phyloP scores from a whole-genome alignment of 306 rosid genomes.

The Ormosia semicastrata region DNA sequence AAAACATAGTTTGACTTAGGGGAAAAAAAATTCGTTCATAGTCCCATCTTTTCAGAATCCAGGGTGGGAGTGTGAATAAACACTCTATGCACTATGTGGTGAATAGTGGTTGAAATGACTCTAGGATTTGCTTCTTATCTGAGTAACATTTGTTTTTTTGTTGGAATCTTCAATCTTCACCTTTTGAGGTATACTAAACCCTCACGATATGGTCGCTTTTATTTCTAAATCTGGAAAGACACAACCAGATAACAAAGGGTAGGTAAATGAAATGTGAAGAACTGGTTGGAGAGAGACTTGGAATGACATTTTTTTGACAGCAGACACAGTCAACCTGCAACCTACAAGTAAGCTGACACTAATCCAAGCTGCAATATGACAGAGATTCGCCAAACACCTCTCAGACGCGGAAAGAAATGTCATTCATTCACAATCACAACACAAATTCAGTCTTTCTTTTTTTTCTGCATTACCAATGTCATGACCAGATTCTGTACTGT shows the following conservation, averaged over 20 bases:
- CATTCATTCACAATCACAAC: slow-evolving; percentile 1
- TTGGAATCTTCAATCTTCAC: background rate
- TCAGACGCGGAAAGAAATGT: slow-evolving; percentile 16
- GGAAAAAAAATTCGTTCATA: background rate
- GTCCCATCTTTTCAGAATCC: slow-evolving; percentile 27
- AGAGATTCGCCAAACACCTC: slow-evolving; percentile 24
- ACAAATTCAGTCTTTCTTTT: background rate
- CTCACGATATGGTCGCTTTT: background rate
- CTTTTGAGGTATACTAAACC: background rate
- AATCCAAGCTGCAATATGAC: background rate
- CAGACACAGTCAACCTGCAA: slow-evolving; percentile 13
- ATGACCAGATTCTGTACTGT: background rate
- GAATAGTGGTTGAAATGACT: background rate
- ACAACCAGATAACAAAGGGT: background rate
- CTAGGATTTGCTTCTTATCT: background rate
- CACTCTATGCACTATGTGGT: background rate
- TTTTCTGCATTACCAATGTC: background rate
- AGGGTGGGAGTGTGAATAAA: background rate
- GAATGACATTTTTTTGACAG: slow-evolving; percentile 4
- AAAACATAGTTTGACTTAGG: slow-evolving; percentile 22
- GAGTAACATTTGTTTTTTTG: background rate
- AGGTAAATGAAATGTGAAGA: background rate
- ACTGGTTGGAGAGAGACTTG: background rate
- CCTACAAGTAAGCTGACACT: background rate
- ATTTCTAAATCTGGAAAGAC: slow-evolving; percentile 28